Base-by-base conservation (phyloP, 2,329 filamentous ascomycete genomes). In the Ophiostoma angusticollis region DNA sequence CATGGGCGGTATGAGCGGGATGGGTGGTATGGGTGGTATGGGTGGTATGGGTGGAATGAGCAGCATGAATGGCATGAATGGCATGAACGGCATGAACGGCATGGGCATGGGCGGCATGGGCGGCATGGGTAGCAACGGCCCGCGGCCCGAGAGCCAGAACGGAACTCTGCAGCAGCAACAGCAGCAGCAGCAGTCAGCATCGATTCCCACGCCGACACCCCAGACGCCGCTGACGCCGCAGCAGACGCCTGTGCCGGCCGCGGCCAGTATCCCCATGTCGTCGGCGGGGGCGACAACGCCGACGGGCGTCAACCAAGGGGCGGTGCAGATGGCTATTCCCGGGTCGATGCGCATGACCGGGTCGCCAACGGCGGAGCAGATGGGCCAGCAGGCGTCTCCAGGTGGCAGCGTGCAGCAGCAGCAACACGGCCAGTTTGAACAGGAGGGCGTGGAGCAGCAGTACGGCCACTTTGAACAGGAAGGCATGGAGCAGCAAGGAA, bases 201-300 rank as follows among this genome's bases (percentile, higher is more conserved):
- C 67, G 52, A 58, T 64, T 31, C 69, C 67, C 52, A 22, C 35
- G 3, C 53, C 56, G 18, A 67, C 72, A 47, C 54, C 59, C 19
- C 40, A 47, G 27, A 36, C 61, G 57, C 51, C 54, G 14, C 49
- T 59, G 40, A 68, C 67, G 13, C 66, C 67, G 16, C 65, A 68
- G 43, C 58, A 59, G 51, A 61, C 61, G 3, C 54, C 61, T 9
- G 57, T 39, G 4, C 33, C 39, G 2, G 33, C 42, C 1, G 31
- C 34, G 12, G 30, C 37, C n/a, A 34, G 28, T 3, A 23, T 34
- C 5, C 33, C 17, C 9, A 41, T 32, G 12, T 23, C 33, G 13
- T 9, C 41, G 3, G 11, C 35, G 2, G 40, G 21, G 2, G 19
- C 40, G 4, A 35, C 31, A 1, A 37, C 34, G 2, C 30, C 38